These are phyloP conservation scores for Suillus paluster DNA, from an alignment of 768 basidiomycete species.

Conservation along the genomic window DNA sequence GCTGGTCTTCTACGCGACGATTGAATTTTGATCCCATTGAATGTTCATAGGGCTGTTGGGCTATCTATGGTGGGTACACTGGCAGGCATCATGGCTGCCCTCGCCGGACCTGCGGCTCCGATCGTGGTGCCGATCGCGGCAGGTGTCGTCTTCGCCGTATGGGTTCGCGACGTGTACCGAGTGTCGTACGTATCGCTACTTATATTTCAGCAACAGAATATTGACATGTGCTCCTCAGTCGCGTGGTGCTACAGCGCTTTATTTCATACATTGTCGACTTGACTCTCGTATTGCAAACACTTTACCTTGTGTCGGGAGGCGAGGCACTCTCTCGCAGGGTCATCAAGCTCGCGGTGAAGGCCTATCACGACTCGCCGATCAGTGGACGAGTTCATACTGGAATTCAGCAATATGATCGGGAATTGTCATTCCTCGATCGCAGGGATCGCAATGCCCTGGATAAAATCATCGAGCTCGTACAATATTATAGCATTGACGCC, in stretches of 20 bases:
- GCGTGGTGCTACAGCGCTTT: slow-evolving; percentile 16
- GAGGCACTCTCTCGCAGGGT: background rate
- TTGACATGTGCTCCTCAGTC: background rate
- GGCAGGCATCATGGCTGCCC: background rate
- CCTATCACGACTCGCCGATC: background rate
- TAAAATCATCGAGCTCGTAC: background rate
- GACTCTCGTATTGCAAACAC: slow-evolving; percentile 26
- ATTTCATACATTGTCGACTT: slow-evolving; percentile 31
- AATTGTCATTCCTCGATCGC: background rate
- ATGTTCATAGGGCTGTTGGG: background rate
- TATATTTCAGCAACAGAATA: background rate
- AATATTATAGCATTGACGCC: background rate
- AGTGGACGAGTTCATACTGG: fast-evolving
- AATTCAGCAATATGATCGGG: background rate
- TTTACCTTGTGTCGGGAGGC: slow-evolving; percentile 12
- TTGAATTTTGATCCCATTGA: background rate
- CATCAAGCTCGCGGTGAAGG: background rate
- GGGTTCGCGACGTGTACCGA: background rate
- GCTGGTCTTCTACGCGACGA: background rate
- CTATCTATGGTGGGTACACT: background rate
- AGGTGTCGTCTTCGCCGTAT: background rate
- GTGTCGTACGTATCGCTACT: background rate
- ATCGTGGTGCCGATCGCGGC: background rate
- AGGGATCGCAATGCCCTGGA: background rate
- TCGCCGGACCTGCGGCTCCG: background rate